Evolutionary conservation across 1,139 yeast genomes (phyloP).

Genomic region (Kurtzmaniella natalensis): DNA sequence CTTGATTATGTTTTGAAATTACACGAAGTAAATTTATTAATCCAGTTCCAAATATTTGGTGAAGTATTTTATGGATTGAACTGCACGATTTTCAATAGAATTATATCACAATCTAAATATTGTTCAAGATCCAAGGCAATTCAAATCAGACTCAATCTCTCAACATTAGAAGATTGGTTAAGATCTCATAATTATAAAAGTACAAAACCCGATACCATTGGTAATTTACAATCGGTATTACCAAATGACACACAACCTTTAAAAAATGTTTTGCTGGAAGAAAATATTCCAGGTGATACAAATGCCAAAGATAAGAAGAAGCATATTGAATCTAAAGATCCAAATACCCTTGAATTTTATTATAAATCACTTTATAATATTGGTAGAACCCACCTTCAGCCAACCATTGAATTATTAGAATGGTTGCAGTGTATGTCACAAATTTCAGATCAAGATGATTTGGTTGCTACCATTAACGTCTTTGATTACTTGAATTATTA

Average conservation of each 20-base stretch:
- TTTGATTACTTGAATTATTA: slow-evolving; percentile 60
- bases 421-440: slow-evolving; percentile 86
- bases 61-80: slow-evolving; percentile 79
- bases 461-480: slow-evolving; percentile 53
- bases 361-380: slow-evolving; percentile 55
- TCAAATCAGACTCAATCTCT: slow-evolving; percentile 81
- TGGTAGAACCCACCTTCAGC: slow-evolving; percentile 64
- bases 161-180: slow-evolving; percentile 91
- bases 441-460: slow-evolving; percentile 49
- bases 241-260: slow-evolving; percentile 26
- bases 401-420: slow-evolving; percentile 76
- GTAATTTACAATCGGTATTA: slow-evolving; percentile 23
- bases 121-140: slow-evolving; percentile 81
- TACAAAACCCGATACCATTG: slow-evolving; percentile 36
- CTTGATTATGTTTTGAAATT: slow-evolving; percentile 78
- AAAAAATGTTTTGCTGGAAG: slow-evolving; percentile 17
- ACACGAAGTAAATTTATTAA: slow-evolving; percentile 72
- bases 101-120: slow-evolving; percentile 61
- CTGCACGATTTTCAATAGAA: slow-evolving; percentile 65
- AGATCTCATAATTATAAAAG: slow-evolving; percentile 69
- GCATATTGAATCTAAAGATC: slow-evolving; percentile 15
- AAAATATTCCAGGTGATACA: slow-evolving; percentile 17
- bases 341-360: slow-evolving; percentile 39
- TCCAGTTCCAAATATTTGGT: slow-evolving; percentile 72
- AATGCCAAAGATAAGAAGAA: slow-evolving; percentile 10